Evolutionary conservation across 352 stramenopile genomes (phyloP), one percentile per base, ranked within the genome.

Genomic region (Phytophthora podocarpi): DNA sequence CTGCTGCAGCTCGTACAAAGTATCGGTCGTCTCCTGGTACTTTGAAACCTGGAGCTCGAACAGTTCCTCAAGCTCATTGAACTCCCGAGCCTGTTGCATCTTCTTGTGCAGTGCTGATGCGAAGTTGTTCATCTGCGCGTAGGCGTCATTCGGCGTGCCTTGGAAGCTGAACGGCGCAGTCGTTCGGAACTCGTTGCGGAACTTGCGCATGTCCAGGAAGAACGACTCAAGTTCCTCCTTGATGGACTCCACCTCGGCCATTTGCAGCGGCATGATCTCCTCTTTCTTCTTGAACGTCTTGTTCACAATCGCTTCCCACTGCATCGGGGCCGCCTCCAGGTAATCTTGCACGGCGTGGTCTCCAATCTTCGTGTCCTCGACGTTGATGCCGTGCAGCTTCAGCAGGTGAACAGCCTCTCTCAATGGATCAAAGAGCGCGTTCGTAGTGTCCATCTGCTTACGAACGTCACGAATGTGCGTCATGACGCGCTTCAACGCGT

Each of bases 281-380:
- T 99, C 97, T 58, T 99, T 99, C 67, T 98, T 98, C 65, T 97
- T 97, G 71, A 98, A 99, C 16, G 96, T 98, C 67, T 98, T 98
- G 72, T 98, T 99, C 24, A 98, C 93, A n/a, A 98, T 96, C 5
- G 82, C 93, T 62, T 99, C 96, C 97, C 97, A 99, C 50, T 97
- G 90, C 80, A 98, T 91, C 8, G 96, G 96, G 15, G 94, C 94
- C 23, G 97, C 95, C 61, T 99, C 97, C 18, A 99, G 70, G 69
- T 98, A 99, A 41, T 96, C 86, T 37, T 92, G 85, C 8, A 95
- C 80, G 3, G 85, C 76, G 27, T 95, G 78, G 32, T 90, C 84
- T 0, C 80, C 76, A 35, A 95, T 92, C 47, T 92, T 93, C 7
- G 78, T 94, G 27, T 97, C 89, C 42, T 96, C 88, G 7, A 99